A percentile compares a stretch with the other conserved stretches of the same genome.
Evolutionary conservation across 257 asterid genomes (phyloP).

Genomic region (Nicotiana tabacum): DNA sequence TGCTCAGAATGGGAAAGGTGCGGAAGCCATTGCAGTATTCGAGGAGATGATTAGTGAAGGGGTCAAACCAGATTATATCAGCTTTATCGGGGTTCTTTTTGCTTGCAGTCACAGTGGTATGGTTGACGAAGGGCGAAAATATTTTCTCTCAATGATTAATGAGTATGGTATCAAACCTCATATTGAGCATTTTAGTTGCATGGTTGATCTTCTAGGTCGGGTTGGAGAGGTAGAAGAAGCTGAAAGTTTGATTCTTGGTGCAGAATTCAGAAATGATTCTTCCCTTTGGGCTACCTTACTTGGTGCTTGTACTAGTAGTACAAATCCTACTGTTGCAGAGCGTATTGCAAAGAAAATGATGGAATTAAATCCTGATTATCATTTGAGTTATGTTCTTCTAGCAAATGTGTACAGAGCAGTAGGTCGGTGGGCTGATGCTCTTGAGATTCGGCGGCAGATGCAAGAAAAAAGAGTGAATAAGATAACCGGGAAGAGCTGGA

Average conservation of each 20-base stretch:
- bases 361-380: constrained; percentile 71
- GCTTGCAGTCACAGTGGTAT: constrained; percentile 91
- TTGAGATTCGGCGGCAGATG: constrained; percentile 52
- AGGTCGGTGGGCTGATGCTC: constrained; percentile 84
- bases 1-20: constrained; percentile 85
- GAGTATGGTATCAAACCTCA: constrained; percentile 46
- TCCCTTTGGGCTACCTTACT: constrained; percentile 82
- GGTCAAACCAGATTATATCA: constrained; percentile 53
- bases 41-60: constrained; percentile 51
- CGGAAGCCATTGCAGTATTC: constrained; percentile 55
- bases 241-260: constrained; percentile 45
- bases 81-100: constrained; percentile 67
- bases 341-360: constrained; percentile 65
- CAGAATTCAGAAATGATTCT: constrained; percentile 36
- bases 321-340: constrained; percentile 52
- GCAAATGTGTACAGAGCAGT: constrained; percentile 66
- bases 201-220: constrained; percentile 83
- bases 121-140: constrained; percentile 48
- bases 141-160: constrained; percentile 46
- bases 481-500: constrained; percentile 81
- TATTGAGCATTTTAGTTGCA: constrained; percentile 74
- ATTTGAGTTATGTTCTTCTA: constrained; percentile 71
- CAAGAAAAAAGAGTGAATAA: constrained; percentile 50
- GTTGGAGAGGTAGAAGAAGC: constrained; percentile 75
- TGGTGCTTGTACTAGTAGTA: constrained; percentile 63